Evolutionary conservation across 805 yeast genomes (phyloP).

Genomic region (Myxozyma lipomycoides): DNA sequence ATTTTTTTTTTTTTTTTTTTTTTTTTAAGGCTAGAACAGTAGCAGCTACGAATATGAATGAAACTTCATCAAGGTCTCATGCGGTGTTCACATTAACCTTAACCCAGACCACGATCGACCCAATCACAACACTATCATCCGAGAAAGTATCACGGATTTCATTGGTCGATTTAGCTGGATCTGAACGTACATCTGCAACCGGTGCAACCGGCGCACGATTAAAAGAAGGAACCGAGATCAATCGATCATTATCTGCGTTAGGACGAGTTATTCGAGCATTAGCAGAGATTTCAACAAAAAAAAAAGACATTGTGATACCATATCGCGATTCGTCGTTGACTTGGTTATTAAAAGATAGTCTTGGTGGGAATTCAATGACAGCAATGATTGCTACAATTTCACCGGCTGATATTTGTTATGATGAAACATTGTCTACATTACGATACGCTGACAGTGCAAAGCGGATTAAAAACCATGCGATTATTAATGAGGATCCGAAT

Average conservation of each 20-base stretch:
- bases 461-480: slow-evolving; percentile 60
- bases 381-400: slow-evolving; percentile 84
- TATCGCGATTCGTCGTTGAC: slow-evolving; percentile 74
- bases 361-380: slow-evolving; percentile 85
- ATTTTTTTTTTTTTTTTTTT: not conserved
- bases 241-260: slow-evolving; percentile 69
- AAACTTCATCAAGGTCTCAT: slow-evolving; percentile 71
- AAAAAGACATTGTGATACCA: slow-evolving; percentile 41
- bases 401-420: slow-evolving; percentile 59
- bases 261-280: slow-evolving; percentile 62
- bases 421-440: slow-evolving; percentile 69
- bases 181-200: slow-evolving; percentile 64
- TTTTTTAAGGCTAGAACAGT: slow-evolving; percentile 48
- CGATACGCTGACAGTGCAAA: slow-evolving; percentile 77
- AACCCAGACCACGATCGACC: slow-evolving; percentile 49
- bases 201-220: slow-evolving; percentile 47
- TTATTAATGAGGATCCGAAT: slow-evolving; percentile 43
- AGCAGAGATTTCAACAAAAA: slow-evolving; percentile 55
- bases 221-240: slow-evolving; percentile 68
- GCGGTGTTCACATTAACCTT: slow-evolving; percentile 66
- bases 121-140: slow-evolving; percentile 36
- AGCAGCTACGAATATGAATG: slow-evolving; percentile 71
- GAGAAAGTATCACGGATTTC: slow-evolving; percentile 56
- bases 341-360: slow-evolving; percentile 66
- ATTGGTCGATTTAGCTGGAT: slow-evolving; percentile 78